Conservation (phyloP, 1,284 basidiomycete species). For the Microbotryomycetes sp. region DNA sequence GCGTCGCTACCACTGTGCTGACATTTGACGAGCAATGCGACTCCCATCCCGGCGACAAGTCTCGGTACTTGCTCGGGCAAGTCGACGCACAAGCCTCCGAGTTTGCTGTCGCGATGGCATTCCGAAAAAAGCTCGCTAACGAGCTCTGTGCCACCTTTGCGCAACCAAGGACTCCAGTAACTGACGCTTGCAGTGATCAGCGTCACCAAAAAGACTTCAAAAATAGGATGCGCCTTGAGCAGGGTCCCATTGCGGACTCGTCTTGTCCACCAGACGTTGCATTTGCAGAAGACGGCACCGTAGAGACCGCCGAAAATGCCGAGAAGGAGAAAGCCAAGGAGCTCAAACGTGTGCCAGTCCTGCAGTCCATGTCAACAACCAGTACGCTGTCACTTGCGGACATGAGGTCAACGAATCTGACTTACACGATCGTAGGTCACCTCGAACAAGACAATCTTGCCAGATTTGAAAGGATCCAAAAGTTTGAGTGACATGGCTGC, state of each 20-base stretch:
- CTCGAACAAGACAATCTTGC: conserved; percentile 45
- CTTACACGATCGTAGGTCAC: conserved; percentile 70
- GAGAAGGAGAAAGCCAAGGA: conserved; percentile 73
- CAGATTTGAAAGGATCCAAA: conserved; percentile 78
- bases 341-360: conserved; percentile 83
- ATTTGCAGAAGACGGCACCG: conserved; percentile 74
- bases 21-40: conserved; percentile 75
- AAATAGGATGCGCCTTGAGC: conserved; percentile 68
- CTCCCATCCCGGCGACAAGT: conserved; percentile 60
- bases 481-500: conserved; percentile 81
- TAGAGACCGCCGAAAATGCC: conserved; percentile 88
- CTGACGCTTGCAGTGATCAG: conserved; percentile 61
- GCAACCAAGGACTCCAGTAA: conserved; percentile 54
- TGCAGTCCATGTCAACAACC: conserved; percentile 37
- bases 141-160: conserved; percentile 78
- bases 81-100: conserved; percentile 61
- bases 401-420: conserved; percentile 41
- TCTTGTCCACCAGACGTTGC: conserved; percentile 83
- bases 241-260: conserved; percentile 73
- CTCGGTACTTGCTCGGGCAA: conserved; percentile 58
- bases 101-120: conserved; percentile 14
- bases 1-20: conserved; percentile 31
- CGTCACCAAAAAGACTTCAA: conserved; percentile 75
- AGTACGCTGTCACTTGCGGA: not conserved
- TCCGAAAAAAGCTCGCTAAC: conserved; percentile 50